These are phyloP conservation scores for Nectriaceae sp. DNA, from an alignment of 2,329 filamentous ascomycete genomes.

Conservation along the genomic window DNA sequence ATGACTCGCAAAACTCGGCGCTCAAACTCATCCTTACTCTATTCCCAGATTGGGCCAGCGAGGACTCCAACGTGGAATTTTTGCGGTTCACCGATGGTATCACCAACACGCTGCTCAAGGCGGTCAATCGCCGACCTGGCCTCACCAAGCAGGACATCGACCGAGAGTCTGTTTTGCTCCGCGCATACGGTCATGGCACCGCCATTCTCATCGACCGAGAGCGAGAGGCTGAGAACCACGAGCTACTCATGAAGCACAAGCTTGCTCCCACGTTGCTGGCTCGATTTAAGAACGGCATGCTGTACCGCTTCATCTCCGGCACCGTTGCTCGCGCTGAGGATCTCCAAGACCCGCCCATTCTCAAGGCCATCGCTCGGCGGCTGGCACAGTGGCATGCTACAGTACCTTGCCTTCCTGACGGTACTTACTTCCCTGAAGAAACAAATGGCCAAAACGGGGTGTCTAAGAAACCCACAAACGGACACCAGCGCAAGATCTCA, in stretches of 20 bases:
- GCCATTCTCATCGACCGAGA: constrained; percentile 95
- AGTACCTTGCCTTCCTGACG: constrained; percentile 57
- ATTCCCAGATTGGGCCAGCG: constrained; percentile 78
- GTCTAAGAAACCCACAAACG: constrained; percentile 27
- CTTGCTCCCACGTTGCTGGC: constrained; percentile 87
- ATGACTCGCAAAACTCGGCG: constrained; percentile 77
- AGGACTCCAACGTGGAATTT: constrained; percentile 77
- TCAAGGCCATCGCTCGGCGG: constrained; percentile 78
- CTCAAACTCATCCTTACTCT: constrained; percentile 76
- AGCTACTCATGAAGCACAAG: constrained; percentile 78
- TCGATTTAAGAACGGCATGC: constrained; percentile 91
- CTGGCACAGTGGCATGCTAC: constrained; percentile 92
- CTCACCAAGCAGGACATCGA: constrained; percentile 75
- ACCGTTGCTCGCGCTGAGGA: constrained; percentile 79
- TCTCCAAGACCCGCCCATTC: constrained; percentile 73
- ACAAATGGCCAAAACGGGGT: constrained; percentile 32
- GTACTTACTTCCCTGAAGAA: constrained; percentile 10
- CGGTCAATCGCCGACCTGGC: constrained; percentile 67
- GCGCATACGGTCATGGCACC: constrained; percentile 93
- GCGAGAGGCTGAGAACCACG: constrained; percentile 78
- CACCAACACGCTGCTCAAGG: constrained; percentile 88
- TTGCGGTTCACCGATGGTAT: constrained; percentile 96
- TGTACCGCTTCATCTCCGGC: constrained; percentile 89
- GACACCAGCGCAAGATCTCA: constrained; percentile 44
- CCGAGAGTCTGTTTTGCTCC: constrained; percentile 80